Conservation (phyloP, 805 yeast species). For the Wickerhamomyces tratensis region DNA sequence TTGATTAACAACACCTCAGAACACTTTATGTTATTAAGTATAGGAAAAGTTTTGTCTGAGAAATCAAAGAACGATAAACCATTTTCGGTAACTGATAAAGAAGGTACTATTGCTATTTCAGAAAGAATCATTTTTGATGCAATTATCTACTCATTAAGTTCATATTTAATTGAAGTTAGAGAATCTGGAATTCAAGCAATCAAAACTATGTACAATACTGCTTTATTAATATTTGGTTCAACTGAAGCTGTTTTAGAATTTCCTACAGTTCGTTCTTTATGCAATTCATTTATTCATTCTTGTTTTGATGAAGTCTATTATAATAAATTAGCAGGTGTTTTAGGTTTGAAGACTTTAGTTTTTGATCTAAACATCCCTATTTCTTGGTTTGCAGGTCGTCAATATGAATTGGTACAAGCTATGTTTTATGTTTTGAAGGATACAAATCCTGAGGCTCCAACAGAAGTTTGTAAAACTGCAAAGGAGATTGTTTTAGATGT, state of each 20-base stretch:
- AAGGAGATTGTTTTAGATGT: conserved; percentile 54
- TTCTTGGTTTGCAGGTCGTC: conserved; percentile 66
- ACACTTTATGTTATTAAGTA: conserved; percentile 71
- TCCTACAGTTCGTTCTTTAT: conserved; percentile 67
- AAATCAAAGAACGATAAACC: conserved; percentile 57
- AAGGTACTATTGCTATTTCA: conserved; percentile 61
- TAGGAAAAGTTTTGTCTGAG: conserved; percentile 64
- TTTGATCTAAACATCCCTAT: conserved; percentile 59
- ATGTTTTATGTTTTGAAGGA: conserved; percentile 86
- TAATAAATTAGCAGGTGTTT: conserved; percentile 79
- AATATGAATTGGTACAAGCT: conserved; percentile 77
- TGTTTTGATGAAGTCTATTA: conserved; percentile 88
- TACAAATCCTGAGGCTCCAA: conserved; percentile 81
- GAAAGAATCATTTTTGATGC: conserved; percentile 69
- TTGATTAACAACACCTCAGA: conserved; percentile 61
- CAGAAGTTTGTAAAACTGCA: conserved; percentile 65
- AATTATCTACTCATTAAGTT: conserved; percentile 70
- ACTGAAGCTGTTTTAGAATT: conserved; percentile 58
- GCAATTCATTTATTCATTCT: conserved; percentile 77
- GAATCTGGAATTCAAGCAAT: conserved; percentile 63
- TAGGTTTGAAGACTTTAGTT: conserved; percentile 70
- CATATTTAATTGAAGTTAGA: conserved; percentile 60
- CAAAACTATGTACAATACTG: conserved; percentile 47
- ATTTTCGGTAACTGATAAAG: conserved; percentile 70
- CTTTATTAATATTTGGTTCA: conserved; percentile 58